Evolutionary conservation across 441 rosid species (phyloP).

Genomic region (Populus hybrid): DNA sequence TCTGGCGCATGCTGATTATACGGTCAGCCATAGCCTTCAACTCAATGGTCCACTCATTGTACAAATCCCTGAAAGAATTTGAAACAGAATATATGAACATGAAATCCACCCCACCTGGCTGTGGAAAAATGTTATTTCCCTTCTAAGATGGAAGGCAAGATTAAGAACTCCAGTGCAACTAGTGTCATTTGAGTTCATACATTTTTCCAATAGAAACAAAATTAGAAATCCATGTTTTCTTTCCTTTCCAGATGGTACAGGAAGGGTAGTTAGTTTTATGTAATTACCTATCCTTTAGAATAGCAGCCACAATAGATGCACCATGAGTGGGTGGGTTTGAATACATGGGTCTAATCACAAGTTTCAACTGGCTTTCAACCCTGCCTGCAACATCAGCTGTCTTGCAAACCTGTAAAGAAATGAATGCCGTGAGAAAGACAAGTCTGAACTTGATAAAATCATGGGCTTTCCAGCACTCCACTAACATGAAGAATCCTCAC

Average conservation of each 20-base stretch:
- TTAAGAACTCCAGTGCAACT: not conserved
- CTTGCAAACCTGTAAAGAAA: constrained; percentile 64
- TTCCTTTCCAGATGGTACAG: not conserved
- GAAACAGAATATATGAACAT: constrained; percentile 1
- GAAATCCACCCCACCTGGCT: not conserved
- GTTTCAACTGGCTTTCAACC: constrained; percentile 93
- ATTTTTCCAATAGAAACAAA: not conserved
- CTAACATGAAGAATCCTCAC: not conserved
- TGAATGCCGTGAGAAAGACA: not conserved
- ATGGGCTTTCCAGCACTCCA: not conserved
- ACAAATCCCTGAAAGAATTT: constrained; percentile 46
- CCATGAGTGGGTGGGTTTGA: constrained; percentile 96
- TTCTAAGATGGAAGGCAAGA: not conserved
- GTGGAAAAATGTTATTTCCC: not conserved
- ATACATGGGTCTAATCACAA: constrained; percentile 90
- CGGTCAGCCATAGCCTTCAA: constrained; percentile 97
- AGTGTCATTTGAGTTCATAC: not conserved
- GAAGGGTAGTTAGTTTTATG: not conserved
- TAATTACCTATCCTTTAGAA: constrained; percentile 61
- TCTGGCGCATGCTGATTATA: constrained; percentile 75
- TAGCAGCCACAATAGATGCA: constrained; percentile 79
- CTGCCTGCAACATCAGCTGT: constrained; percentile 73
- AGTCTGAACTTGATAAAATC: not conserved
- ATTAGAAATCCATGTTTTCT: not conserved
- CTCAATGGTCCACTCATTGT: constrained; percentile 83